Base-by-base conservation (phyloP, 768 basidiomycete species). In the Trametopsis cervina region DNA sequence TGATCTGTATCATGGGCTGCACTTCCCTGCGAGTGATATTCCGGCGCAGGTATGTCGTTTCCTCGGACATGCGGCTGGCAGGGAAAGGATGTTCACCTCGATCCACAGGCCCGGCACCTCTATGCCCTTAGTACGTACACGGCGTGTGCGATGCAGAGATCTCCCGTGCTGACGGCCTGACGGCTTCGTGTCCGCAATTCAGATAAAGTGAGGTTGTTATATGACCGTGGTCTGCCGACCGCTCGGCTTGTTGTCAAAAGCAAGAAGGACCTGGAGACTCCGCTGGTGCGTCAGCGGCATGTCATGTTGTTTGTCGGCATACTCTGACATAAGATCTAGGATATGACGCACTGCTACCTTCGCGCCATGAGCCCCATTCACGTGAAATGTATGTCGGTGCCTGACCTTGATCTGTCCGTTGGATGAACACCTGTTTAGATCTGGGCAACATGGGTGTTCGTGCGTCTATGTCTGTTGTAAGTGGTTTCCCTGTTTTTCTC, bases 351-450 rank as follows among this genome's bases (percentile, higher is more conserved):
- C 63, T 85, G 81, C 47, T 87, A 84, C 54, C 68, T 90, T 7
- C 77, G 88, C n/a, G 86, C 87, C 0, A 89, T 92, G 87, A 85
- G 83, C 54, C 89, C 88, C 4, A 88, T 92, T 41, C 88, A 90
- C 58, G 65, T 88, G 51, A 81, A 88, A 66, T 90, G 82, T 83
- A 52, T 24, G 76, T 63, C n/a, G 29, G 5, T 25, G 23, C 42
- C 33, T 29, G 36, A 20, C 21, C 35, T 23, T 44, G 18, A 47
- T 10, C 38, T n/a, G 42, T 53, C 51, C 21, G n/a, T 46, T 27
- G 42, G 26, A 54, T 49, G 24, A 46, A 40, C 41, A 20, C 25
- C 24, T 18, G 9, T 17, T 10, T 52, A 83, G 85, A 88, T 66
- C 70, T 88, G 33, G 78, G 72, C 24, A 89, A 89, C 58, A 89